Evolutionary conservation across 805 yeast genomes (phyloP).

Genomic region (Millerozyma miso): DNA sequence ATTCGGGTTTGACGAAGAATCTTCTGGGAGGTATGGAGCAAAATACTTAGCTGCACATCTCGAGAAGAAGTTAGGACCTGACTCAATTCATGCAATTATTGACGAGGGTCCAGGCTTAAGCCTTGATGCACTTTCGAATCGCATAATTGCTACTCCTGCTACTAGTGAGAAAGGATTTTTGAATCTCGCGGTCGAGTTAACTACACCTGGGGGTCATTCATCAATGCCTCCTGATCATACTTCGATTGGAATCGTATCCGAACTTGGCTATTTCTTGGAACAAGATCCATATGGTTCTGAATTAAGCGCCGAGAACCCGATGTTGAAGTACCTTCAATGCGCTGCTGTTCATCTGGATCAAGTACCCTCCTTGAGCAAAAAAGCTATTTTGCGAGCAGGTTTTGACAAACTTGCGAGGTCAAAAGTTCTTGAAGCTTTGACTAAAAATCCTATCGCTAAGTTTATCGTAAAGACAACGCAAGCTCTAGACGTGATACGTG

Average conservation of each 20-base stretch:
- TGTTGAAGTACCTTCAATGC: slow-evolving; percentile 56
- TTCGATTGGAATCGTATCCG: slow-evolving; percentile 67
- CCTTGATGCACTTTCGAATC: slow-evolving; percentile 45
- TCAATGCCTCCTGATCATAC: slow-evolving; percentile 79
- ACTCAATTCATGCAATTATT: slow-evolving; percentile 56
- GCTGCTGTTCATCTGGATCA: slow-evolving; percentile 48
- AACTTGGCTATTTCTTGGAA: slow-evolving; percentile 57
- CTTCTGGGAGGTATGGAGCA: slow-evolving; percentile 65
- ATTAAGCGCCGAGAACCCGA: slow-evolving; percentile 54
- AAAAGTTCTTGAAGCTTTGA: slow-evolving; percentile 21
- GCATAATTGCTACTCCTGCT: slow-evolving; percentile 49
- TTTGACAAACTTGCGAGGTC: slow-evolving; percentile 31
- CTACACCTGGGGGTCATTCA: slow-evolving; percentile 75
- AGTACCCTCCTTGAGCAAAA: slow-evolving; percentile 14
- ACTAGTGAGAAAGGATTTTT: slow-evolving; percentile 51
- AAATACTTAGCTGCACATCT: slow-evolving; percentile 41
- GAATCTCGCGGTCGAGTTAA: slow-evolving; percentile 41
- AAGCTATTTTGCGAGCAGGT: slow-evolving; percentile 32
- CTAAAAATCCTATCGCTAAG: slow-evolving; percentile 16
- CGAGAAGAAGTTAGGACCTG: slow-evolving; percentile 51
- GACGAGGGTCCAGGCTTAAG: slow-evolving; percentile 64
- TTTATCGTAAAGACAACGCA: slow-evolving; percentile 35
- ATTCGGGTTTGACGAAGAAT: slow-evolving; percentile 80
- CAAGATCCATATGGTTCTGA: slow-evolving; percentile 45
- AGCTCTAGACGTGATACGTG: slow-evolving; percentile 32